Percentiles rank a stretch among this genome's conserved stretches.
These are phyloP conservation scores for Yarrowia sp. DNA, from an alignment of 805 yeast genomes.

Conservation along the genomic window DNA sequence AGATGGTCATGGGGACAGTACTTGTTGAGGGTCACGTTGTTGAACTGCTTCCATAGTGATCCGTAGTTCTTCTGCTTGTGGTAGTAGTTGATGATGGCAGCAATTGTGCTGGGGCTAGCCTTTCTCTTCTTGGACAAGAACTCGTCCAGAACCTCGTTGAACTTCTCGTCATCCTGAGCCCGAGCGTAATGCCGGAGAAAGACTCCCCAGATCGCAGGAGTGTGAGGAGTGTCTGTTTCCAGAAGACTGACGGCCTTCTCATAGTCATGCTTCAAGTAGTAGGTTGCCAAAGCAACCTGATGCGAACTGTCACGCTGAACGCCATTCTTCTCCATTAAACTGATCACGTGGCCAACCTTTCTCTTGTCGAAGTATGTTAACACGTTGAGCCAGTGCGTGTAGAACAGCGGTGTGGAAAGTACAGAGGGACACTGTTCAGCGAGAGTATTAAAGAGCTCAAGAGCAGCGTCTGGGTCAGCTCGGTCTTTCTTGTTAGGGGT, in stretches of 20 bases:
- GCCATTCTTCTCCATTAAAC: background rate
- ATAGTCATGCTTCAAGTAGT: background rate
- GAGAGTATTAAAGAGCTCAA: background rate
- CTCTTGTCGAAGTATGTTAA: background rate
- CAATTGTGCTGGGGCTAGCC: background rate
- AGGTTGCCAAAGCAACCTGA: background rate
- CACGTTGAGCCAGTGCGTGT: slow-evolving; percentile 13
- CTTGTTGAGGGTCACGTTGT: background rate
- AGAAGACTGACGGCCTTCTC: background rate
- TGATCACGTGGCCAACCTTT: background rate
- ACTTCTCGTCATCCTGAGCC: background rate
- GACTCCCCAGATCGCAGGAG: background rate
- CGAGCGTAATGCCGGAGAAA: slow-evolving; percentile 15
- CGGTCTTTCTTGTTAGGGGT: background rate
- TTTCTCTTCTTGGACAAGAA: background rate
- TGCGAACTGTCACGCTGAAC: background rate
- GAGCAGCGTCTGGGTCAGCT: background rate
- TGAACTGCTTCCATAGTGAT: background rate
- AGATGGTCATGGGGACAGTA: background rate
- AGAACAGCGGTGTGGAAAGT: background rate
- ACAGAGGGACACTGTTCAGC: background rate
- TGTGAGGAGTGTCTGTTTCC: background rate
- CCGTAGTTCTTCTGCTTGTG: background rate
- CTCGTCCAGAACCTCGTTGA: background rate
- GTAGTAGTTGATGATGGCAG: slow-evolving; percentile 7